Conservation (phyloP, 768 basidiomycete genomes). For the Cubamyces sp. region DNA sequence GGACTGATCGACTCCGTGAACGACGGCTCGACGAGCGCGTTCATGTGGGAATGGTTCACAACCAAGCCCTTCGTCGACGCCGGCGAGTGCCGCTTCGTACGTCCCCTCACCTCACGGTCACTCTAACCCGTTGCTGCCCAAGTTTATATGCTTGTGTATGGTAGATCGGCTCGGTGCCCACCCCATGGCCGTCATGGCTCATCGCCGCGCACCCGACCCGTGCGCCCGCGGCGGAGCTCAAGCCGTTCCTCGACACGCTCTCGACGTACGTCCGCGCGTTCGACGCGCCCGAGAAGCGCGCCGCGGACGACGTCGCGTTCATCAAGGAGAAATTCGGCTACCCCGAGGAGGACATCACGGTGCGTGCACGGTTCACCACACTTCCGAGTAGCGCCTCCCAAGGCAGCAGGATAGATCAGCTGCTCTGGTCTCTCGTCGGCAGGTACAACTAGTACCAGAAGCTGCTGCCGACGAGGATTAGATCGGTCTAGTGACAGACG, state of each 20-base stretch:
- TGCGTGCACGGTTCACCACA: constrained; percentile 30
- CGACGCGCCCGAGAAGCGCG: constrained; percentile 58
- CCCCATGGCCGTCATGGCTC: constrained; percentile 97
- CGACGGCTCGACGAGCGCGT: constrained; percentile 83
- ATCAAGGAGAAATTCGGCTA: constrained; percentile 83
- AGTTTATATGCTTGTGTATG: too few species aligned
- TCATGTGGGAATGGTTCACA: constrained; percentile 97
- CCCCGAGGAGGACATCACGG: constrained; percentile 78
- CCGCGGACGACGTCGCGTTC: constrained; percentile 67
- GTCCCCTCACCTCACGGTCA: constrained; percentile 34
- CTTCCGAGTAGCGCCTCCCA: too few species aligned
- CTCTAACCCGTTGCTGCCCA: neutral
- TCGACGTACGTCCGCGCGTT: constrained; percentile 71
- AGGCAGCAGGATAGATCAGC: too few species aligned
- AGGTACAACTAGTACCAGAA: too few species aligned
- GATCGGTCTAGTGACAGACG: neutral
- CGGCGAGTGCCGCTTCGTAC: constrained; percentile 81
- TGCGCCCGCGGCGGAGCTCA: constrained; percentile 52
- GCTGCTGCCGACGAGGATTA: neutral
- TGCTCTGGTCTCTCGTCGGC: too few species aligned
- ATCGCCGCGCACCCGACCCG: constrained; percentile 84
- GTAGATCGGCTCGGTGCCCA: constrained; percentile 83
- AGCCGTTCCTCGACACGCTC: constrained; percentile 64
- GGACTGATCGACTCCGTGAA: constrained; percentile 88
- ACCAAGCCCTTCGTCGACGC: constrained; percentile 80